Percentiles rank a stretch among this genome's conserved stretches.
Evolutionary conservation across 1,284 basidiomycete genomes (phyloP).

Genomic region (Irpex rosettiformis): DNA sequence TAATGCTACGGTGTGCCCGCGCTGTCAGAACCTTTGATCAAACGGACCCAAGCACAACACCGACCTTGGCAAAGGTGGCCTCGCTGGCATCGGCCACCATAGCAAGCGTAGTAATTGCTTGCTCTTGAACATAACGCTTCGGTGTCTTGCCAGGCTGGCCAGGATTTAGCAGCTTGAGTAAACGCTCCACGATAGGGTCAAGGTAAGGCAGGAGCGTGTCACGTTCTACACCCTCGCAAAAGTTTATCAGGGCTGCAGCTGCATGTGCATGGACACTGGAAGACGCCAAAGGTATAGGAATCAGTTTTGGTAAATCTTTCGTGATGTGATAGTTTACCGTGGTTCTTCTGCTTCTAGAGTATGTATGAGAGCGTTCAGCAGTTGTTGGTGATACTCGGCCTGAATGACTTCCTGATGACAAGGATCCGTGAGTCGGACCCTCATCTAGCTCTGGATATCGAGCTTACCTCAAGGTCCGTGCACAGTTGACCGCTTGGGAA

Average conservation of each 20-base stretch:
- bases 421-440: not conserved
- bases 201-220: constrained; percentile 71
- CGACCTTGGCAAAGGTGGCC: constrained; percentile 62
- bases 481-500: constrained; percentile 72
- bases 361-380: constrained; percentile 68
- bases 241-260: constrained; percentile 84
- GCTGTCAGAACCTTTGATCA: not conserved
- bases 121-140: constrained; percentile 75
- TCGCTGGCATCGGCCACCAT: constrained; percentile 85
- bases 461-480: constrained; percentile 71
- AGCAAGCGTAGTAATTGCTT: constrained; percentile 77
- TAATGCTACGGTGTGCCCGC: constrained; percentile 55
- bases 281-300: not conserved
- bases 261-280: constrained; percentile 79
- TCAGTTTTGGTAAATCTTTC: not conserved
- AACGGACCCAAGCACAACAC: not conserved
- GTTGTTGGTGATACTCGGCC: constrained; percentile 59
- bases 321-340: constrained; percentile 41
- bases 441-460: not conserved
- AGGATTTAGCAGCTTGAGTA: constrained; percentile 63
- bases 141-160: constrained; percentile 31
- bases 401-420: constrained; percentile 66
- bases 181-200: constrained; percentile 70
- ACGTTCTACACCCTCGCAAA: constrained; percentile 79
- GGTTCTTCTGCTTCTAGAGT: constrained; percentile 75